Evolutionary conservation across 345 rosid species (phyloP).

Genomic region (Hibiscus tridactylites): DNA sequence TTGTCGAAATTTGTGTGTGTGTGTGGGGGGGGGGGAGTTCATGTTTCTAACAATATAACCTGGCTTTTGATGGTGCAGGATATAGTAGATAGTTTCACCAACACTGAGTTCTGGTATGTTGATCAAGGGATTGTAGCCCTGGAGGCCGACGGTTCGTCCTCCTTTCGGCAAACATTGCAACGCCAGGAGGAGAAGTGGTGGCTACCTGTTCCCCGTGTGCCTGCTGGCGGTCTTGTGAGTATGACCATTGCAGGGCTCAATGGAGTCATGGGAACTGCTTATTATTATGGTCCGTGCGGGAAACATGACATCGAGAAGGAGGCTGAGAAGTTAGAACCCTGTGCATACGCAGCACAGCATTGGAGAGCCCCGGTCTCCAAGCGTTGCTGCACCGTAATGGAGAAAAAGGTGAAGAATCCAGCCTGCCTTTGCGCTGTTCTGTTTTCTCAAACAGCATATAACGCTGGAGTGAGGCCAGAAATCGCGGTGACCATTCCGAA

Average conservation of each 20-base stretch:
- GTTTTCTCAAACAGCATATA: constrained; percentile 62
- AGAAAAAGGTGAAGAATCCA: constrained; percentile 64
- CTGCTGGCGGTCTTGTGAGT: too few species aligned
- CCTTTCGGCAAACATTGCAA: too few species aligned
- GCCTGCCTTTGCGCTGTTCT: constrained; percentile 72
- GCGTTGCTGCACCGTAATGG: constrained; percentile 57
- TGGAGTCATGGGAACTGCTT: constrained; percentile 9
- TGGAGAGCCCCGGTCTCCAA: constrained; percentile 40
- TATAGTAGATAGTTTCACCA: too few species aligned
- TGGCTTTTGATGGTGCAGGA: too few species aligned
- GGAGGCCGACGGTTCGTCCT: too few species aligned
- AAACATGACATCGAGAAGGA: constrained; percentile 57
- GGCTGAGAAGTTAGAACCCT: constrained; percentile 75
- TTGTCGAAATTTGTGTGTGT: too few species aligned
- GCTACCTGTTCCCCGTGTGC: too few species aligned
- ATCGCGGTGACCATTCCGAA: constrained; percentile 79
- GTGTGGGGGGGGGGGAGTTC: too few species aligned
- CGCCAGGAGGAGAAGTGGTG: too few species aligned
- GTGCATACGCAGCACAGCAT: constrained; percentile 31
- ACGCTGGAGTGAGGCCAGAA: constrained; percentile 59
- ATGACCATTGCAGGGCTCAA: constrained; percentile 28
- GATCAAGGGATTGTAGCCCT: too few species aligned
- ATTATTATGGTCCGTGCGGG: constrained; percentile 14
- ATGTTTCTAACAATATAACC: too few species aligned
- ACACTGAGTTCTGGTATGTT: too few species aligned